These are phyloP conservation scores for Flaveria floridana DNA, from an alignment of 140 eudicot genomes.

Conservation along the genomic window DNA sequence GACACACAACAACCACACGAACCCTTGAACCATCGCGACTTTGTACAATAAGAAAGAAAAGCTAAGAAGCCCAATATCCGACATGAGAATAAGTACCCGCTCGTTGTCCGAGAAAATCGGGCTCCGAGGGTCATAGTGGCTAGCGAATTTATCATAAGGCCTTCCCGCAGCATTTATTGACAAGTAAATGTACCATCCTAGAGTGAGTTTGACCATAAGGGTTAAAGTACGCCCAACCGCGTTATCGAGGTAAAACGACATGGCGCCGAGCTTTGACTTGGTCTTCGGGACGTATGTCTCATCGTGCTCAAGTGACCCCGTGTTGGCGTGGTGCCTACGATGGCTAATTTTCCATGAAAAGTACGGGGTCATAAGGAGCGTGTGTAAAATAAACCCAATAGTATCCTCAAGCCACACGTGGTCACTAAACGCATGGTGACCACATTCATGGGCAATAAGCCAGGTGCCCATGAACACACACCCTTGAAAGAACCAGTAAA, in stretches of 20 bases:
- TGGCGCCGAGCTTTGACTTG: constrained; percentile 25
- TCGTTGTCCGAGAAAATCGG: constrained; percentile 60
- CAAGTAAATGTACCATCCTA: constrained; percentile 65
- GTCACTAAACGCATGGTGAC: constrained; percentile 75
- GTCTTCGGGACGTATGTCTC: constrained; percentile 47
- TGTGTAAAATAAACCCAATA: constrained; percentile 56
- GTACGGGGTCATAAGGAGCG: constrained; percentile 58
- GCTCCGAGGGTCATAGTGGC: constrained; percentile 67
- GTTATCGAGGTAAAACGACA: constrained; percentile 38
- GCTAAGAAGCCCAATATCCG: constrained; percentile 51
- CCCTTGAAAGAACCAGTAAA: constrained; percentile 60
- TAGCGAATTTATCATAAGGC: constrained; percentile 56
- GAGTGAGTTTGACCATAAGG: constrained; percentile 47
- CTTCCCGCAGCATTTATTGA: constrained; percentile 65
- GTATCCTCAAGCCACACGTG: constrained; percentile 57
- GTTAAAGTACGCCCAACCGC: constrained; percentile 51
- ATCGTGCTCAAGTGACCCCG: constrained; percentile 58
- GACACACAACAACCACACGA: constrained; percentile 43
- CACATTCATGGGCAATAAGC: constrained; percentile 79
- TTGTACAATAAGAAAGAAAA: constrained; percentile 43
- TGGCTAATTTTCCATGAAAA: constrained; percentile 72
- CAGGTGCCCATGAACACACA: constrained; percentile 61
- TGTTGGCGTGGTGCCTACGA: constrained; percentile 68
- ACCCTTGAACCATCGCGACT: constrained; percentile 45
- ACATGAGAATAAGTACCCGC: constrained; percentile 47